These are phyloP conservation scores for Rhizoclosmatium hyalinum DNA, from an alignment of 371 early-diverging fungal species.

Conservation along the genomic window DNA sequence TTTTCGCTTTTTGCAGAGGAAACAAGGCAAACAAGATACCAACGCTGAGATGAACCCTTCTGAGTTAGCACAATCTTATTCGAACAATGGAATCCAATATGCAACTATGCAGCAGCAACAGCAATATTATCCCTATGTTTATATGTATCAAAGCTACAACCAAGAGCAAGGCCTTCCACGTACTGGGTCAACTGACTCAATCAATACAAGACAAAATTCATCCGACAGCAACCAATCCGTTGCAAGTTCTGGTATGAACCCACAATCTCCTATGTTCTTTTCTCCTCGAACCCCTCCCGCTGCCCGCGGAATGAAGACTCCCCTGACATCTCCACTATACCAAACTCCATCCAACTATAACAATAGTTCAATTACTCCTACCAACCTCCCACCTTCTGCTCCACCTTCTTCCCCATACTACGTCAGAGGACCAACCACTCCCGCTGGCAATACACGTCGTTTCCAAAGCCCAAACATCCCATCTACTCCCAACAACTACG, in stretches of 20 bases:
- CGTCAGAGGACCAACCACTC: background rate
- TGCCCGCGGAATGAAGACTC: background rate
- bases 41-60: no score
- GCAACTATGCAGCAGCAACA: slow-evolving; percentile 3
- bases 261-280: slow-evolving; percentile 12
- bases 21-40: no score
- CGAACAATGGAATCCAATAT: background rate
- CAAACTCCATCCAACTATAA: background rate
- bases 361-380: background rate
- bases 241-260: background rate
- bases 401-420: slow-evolving; percentile 4
- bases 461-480: slow-evolving; percentile 11
- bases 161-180: background rate
- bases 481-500: background rate
- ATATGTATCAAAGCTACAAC: slow-evolving; percentile 2
- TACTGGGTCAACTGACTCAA: background rate
- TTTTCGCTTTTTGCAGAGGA: no score
- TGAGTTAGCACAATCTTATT: no score
- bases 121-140: slow-evolving; percentile 7
- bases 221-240: background rate
- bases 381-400: background rate
- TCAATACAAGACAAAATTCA: background rate
- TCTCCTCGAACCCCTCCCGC: slow-evolving; percentile 3
- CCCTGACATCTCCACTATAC: slow-evolving; percentile 10
- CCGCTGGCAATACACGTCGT: background rate